phyloP scores from a whole-genome alignment of 305 asterid genomes.

The Fraxinus dipetala region DNA sequence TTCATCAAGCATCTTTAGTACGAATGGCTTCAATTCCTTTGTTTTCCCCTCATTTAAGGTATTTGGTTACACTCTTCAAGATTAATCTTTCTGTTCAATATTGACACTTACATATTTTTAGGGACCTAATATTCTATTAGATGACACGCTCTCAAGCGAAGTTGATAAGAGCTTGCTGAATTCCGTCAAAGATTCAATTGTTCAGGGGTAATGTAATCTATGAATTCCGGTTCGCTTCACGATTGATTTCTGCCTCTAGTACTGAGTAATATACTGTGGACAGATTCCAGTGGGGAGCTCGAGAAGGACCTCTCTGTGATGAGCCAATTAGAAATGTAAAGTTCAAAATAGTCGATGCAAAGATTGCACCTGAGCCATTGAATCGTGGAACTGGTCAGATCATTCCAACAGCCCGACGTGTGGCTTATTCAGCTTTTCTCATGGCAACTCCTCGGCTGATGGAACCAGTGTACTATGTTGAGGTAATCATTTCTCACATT shows the following conservation, averaged over 20 bases:
- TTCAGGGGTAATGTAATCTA: slow-evolving; percentile 70
- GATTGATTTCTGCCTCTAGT: slow-evolving; percentile 11
- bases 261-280: slow-evolving; percentile 25
- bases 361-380: slow-evolving; percentile 93
- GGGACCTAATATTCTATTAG: slow-evolving; percentile 96
- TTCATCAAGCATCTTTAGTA: not conserved
- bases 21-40: not conserved
- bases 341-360: slow-evolving; percentile 92
- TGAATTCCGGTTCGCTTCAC: slow-evolving; percentile 3
- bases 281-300: slow-evolving; percentile 99
- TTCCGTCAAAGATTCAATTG: slow-evolving; percentile 88
- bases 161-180: slow-evolving; percentile 84
- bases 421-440: slow-evolving; percentile 91
- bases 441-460: slow-evolving; percentile 97
- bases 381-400: slow-evolving; percentile 96
- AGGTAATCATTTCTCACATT: slow-evolving; percentile 40
- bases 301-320: slow-evolving; percentile 97
- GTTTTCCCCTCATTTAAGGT: not conserved
- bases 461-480: slow-evolving; percentile 95
- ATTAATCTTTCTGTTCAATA: slow-evolving; percentile 2
- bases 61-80: slow-evolving; percentile 4
- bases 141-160: slow-evolving; percentile 96
- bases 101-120: slow-evolving; percentile 27
- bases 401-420: slow-evolving; percentile 95
- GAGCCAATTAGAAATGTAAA: slow-evolving; percentile 96